A percentile compares a stretch with the other conserved stretches of the same genome.
Evolutionary conservation across 768 basidiomycete genomes (phyloP).

Genomic region (Kwoniella europaea): DNA sequence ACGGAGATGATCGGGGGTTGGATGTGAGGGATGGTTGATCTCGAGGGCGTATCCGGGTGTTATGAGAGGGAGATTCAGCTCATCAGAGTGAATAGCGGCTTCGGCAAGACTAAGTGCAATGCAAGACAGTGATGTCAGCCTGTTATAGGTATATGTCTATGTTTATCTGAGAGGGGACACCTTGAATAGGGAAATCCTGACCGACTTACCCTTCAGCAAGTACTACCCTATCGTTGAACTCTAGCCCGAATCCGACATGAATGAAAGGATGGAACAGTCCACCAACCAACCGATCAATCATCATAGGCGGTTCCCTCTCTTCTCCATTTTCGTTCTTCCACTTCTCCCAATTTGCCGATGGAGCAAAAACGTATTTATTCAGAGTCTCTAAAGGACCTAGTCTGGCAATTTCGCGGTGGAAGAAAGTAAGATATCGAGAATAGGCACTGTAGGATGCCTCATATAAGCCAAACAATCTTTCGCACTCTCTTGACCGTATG

Average conservation of each 20-base stretch:
- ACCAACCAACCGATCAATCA: slow-evolving; percentile 41
- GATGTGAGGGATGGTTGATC: slow-evolving; percentile 12
- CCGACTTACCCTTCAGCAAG: slow-evolving; percentile 45
- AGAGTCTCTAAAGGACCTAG: slow-evolving; percentile 36
- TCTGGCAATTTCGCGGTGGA: slow-evolving; percentile 40
- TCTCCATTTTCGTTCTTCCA: slow-evolving; percentile 4
- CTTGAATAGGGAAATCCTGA: background rate
- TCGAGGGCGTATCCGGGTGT: slow-evolving; percentile 26
- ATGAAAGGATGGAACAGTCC: slow-evolving; percentile 49
- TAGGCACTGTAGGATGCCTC: slow-evolving; percentile 29
- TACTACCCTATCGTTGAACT: slow-evolving; percentile 45
- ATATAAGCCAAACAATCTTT: background rate
- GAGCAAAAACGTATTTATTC: slow-evolving; percentile 43
- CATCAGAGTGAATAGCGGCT: slow-evolving; percentile 39
- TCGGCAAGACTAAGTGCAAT: slow-evolving; percentile 35
- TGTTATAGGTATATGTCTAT: background rate
- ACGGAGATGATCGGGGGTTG: slow-evolving; percentile 8
- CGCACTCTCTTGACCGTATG: background rate
- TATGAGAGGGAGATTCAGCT: slow-evolving; percentile 20
- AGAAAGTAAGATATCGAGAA: slow-evolving; percentile 42
- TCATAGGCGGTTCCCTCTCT: slow-evolving; percentile 27
- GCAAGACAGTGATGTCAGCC: background rate
- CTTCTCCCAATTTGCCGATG: slow-evolving; percentile 27
- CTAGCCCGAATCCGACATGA: slow-evolving; percentile 48
- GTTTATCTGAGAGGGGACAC: background rate